Evolutionary conservation across 2,329 filamentous ascomycete species (phyloP).

Genomic region (Diatrype stigma): DNA sequence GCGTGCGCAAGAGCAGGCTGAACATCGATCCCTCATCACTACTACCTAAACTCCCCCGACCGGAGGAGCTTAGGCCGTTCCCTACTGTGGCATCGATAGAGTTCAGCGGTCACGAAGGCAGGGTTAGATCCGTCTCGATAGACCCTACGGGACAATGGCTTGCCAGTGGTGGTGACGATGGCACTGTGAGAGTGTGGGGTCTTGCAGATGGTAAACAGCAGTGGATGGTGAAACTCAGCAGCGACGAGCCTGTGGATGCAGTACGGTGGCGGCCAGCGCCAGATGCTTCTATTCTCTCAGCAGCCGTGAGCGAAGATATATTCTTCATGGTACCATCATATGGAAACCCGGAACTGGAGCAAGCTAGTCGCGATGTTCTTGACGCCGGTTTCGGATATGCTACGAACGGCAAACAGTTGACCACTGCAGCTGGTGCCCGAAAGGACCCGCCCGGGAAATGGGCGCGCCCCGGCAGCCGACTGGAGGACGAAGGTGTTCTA

Average conservation of each 20-base stretch:
- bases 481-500: constrained; percentile 75
- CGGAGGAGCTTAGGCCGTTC: constrained; percentile 91
- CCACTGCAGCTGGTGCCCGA: constrained; percentile 49
- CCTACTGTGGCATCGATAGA: constrained; percentile 84
- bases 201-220: constrained; percentile 80
- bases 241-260: constrained; percentile 75
- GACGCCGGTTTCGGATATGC: constrained; percentile 93
- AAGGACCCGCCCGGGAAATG: constrained; percentile 79
- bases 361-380: constrained; percentile 69
- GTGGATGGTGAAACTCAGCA: constrained; percentile 76
- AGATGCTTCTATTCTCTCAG: constrained; percentile 77
- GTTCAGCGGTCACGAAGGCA: constrained; percentile 82
- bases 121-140: constrained; percentile 78
- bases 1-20: constrained; percentile 86
- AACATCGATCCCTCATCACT: constrained; percentile 95
- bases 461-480: constrained; percentile 69
- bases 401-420: constrained; percentile 59
- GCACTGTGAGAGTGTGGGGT: constrained; percentile 87
- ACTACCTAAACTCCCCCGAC: constrained; percentile 86
- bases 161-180: constrained; percentile 91
- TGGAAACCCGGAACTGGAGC: constrained; percentile 68
- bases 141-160: constrained; percentile 83
- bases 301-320: constrained; percentile 77
- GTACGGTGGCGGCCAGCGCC: constrained; percentile 86
- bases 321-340: constrained; percentile 77